Percentiles rank a stretch among this genome's conserved stretches.
phyloP scores from a whole-genome alignment of 257 asterid genomes.

The Perilla frutescens region DNA sequence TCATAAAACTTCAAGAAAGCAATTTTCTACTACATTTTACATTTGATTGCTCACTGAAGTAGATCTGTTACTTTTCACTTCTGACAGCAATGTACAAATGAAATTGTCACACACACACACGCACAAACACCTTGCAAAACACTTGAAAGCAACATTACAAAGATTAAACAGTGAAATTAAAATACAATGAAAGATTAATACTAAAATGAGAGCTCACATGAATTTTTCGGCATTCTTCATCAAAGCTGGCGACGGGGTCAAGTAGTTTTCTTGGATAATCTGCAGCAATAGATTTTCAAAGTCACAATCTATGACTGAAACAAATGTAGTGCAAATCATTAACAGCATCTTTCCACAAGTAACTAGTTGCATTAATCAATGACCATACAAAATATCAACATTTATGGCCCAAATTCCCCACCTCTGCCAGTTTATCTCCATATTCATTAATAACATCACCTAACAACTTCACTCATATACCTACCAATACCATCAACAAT shows the following conservation, averaged over 20 bases:
- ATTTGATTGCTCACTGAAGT: background rate
- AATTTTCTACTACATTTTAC: background rate
- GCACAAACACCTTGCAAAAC: background rate
- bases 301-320: slow-evolving; percentile 5
- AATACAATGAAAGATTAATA: background rate
- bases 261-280: slow-evolving; percentile 47
- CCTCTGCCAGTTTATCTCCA: slow-evolving; percentile 26
- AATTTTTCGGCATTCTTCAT: slow-evolving; percentile 48
- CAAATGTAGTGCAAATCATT: slow-evolving; percentile 6
- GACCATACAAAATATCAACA: slow-evolving; percentile 29
- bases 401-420: slow-evolving; percentile 36
- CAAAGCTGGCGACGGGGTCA: slow-evolving; percentile 43
- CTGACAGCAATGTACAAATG: background rate
- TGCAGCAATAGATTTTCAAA: slow-evolving; percentile 33
- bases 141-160: background rate
- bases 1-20: background rate
- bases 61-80: slow-evolving; percentile 16
- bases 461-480: slow-evolving; percentile 36
- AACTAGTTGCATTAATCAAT: slow-evolving; percentile 27
- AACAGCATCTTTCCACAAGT: slow-evolving; percentile 11
- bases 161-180: background rate
- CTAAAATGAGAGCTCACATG: slow-evolving; percentile 43
- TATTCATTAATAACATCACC: slow-evolving; percentile 42
- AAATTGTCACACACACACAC: background rate
- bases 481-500: slow-evolving; percentile 36